These are phyloP conservation scores for Endoconidiophora laricicola DNA, from an alignment of 2,329 filamentous ascomycete genomes.

Conservation along the genomic window DNA sequence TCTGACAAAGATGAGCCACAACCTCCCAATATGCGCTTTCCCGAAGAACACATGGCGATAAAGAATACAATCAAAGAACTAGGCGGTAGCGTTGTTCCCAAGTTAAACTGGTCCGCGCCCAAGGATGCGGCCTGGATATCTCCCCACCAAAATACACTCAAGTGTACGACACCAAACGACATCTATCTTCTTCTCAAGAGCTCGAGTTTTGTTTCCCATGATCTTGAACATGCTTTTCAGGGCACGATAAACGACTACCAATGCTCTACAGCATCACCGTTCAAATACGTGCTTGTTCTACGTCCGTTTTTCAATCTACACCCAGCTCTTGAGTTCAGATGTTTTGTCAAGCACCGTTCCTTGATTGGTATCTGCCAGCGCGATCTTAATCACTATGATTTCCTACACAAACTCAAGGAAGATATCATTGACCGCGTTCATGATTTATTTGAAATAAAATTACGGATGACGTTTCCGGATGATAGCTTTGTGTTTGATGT, in stretches of 20 bases:
- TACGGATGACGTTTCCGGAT: constrained; percentile 69
- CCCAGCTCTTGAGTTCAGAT: constrained; percentile 83
- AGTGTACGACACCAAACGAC: constrained; percentile 77
- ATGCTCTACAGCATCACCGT: constrained; percentile 24
- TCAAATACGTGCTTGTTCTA: constrained; percentile 67
- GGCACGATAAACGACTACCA: constrained; percentile 34
- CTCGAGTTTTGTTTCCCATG: constrained; percentile 86
- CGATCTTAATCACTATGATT: constrained; percentile 80
- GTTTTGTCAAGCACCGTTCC: constrained; percentile 72
- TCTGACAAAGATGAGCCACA: constrained; percentile 26
- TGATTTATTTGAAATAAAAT: constrained; percentile 57
- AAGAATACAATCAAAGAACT: constrained; percentile 62
- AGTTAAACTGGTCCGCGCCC: constrained; percentile 93
- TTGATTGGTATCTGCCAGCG: constrained; percentile 76
- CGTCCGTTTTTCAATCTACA: constrained; percentile 80
- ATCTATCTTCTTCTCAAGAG: constrained; percentile 88
- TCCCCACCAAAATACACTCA: constrained; percentile 70
- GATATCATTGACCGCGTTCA: constrained; percentile 52
- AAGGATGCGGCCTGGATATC: constrained; percentile 93
- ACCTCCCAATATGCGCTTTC: constrained; percentile 41
- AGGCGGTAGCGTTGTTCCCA: constrained; percentile 74
- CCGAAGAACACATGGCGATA: constrained; percentile 61
- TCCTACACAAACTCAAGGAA: constrained; percentile 47
- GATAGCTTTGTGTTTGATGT: constrained; percentile 78
- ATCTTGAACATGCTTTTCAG: constrained; percentile 84